A percentile compares a stretch with the other conserved stretches of the same genome.
phyloP scores from a whole-genome alignment of 1,139 yeast genomes.

The Pichia sp. region DNA sequence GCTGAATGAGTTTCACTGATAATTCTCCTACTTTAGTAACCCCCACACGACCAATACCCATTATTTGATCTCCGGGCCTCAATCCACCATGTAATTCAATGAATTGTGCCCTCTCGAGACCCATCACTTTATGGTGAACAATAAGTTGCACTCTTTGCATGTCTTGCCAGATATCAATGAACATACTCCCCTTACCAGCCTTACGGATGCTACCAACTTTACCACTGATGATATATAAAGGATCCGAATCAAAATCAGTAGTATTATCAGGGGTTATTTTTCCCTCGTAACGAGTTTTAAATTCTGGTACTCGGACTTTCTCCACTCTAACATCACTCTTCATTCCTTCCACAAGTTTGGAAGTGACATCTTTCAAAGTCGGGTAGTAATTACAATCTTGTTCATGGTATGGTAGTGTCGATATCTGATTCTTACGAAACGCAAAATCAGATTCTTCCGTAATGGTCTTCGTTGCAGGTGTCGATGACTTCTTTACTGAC shows the following conservation, averaged over 20 bases:
- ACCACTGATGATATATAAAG: slow-evolving; percentile 34
- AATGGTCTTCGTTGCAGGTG: no score
- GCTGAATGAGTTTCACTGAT: slow-evolving; percentile 52
- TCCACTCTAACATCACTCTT: slow-evolving; percentile 1
- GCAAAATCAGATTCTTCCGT: slow-evolving; percentile 36
- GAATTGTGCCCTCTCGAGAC: slow-evolving; percentile 38
- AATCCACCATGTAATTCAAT: slow-evolving; percentile 37
- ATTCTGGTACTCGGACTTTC: slow-evolving; percentile 28
- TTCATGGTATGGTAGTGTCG: not conserved
- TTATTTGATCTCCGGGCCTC: slow-evolving; percentile 65
- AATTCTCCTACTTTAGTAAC: slow-evolving; percentile 72
- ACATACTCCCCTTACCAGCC: slow-evolving; percentile 60
- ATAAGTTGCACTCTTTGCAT: slow-evolving; percentile 49
- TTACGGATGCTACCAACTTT: slow-evolving; percentile 48
- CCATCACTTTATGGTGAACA: slow-evolving; percentile 45
- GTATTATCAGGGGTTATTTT: slow-evolving; percentile 3
- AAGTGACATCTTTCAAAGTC: slow-evolving; percentile 8
- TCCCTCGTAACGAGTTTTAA: slow-evolving; percentile 21
- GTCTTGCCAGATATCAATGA: slow-evolving; percentile 63
- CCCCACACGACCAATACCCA: slow-evolving; percentile 64
- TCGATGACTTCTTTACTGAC: no score
- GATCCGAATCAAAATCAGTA: slow-evolving; percentile 17
- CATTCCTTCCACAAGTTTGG: not conserved
- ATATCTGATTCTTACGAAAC: slow-evolving; percentile 27
- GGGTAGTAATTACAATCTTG: slow-evolving; percentile 23